Conservation (phyloP, 2,329 filamentous ascomycete genomes). For the Clarireedia hainanense region DNA sequence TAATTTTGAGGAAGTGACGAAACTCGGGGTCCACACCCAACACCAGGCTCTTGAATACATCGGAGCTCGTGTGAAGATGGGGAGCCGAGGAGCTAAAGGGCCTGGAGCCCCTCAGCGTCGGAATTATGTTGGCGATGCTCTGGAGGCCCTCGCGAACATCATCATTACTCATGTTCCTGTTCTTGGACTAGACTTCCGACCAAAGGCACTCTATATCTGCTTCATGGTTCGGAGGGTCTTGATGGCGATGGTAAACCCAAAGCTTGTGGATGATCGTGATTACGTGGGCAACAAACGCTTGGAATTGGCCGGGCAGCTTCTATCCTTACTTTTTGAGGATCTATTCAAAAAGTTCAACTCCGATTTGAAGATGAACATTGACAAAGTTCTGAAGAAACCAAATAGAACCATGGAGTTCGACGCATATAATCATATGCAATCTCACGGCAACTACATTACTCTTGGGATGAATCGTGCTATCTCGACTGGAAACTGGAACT, state of each 20-base stretch:
- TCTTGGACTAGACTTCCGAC: constrained; percentile 83
- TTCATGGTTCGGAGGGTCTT: constrained; percentile 96
- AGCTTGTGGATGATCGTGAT: constrained; percentile 89
- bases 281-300: constrained; percentile 97
- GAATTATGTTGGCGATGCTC: constrained; percentile 81
- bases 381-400: constrained; percentile 91
- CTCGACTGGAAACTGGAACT: constrained; percentile 93
- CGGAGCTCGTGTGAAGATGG: constrained; percentile 80
- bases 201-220: constrained; percentile 93
- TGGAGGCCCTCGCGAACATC: constrained; percentile 86
- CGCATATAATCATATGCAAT: constrained; percentile 73
- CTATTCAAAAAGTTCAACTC: constrained; percentile 92
- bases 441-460: constrained; percentile 81
- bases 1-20: constrained; percentile 89
- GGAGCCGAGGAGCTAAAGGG: constrained; percentile 47
- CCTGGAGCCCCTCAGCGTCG: constrained; percentile 50
- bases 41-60: constrained; percentile 94
- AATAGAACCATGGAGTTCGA: constrained; percentile 85
- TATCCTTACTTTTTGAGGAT: constrained; percentile 93
- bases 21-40: constrained; percentile 80
- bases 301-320: constrained; percentile 87
- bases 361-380: constrained; percentile 85
- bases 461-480: constrained; percentile 93
- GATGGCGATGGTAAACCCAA: constrained; percentile 85
- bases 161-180: constrained; percentile 94